These are phyloP conservation scores for Russula abietina DNA, from an alignment of 768 basidiomycete species.

Conservation along the genomic window DNA sequence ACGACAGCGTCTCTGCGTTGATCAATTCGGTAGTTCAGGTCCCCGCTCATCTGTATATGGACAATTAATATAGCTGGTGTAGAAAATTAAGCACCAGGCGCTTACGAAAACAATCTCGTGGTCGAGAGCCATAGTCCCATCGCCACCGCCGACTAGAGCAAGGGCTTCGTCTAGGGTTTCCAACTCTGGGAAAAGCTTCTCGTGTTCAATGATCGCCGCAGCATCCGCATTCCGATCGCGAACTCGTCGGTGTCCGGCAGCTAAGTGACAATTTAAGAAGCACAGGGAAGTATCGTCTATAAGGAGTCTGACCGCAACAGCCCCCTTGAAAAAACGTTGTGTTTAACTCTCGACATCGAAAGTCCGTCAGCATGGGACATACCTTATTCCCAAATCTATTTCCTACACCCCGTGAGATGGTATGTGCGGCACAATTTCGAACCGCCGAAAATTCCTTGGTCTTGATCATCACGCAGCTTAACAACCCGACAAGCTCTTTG, in stretches of 20 bases:
- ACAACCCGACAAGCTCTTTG: conserved; percentile 87
- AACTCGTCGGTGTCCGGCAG: conserved; percentile 85
- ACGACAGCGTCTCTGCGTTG: conserved; percentile 81
- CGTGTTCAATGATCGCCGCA: conserved; percentile 81
- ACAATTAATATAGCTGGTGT: background rate
- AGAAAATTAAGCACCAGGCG: conserved; percentile 21
- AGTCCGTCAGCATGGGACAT: conserved; percentile 19
- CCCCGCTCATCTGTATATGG: conserved; percentile 66
- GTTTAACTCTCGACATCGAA: background rate
- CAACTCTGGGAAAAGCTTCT: conserved; percentile 50
- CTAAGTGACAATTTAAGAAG: conserved; percentile 95
- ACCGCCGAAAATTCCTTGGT: conserved; percentile 52
- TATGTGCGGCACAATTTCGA: conserved; percentile 66
- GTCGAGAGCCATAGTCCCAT: conserved; percentile 88
- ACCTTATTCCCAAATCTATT: conserved; percentile 96
- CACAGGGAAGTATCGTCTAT: conserved; percentile 91
- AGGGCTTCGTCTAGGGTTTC: conserved; percentile 48
- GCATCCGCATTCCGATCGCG: conserved; percentile 83
- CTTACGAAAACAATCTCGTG: conserved; percentile 90
- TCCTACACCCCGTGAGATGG: conserved; percentile 87
- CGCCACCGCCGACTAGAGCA: conserved; percentile 83
- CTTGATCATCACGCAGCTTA: conserved; percentile 73
- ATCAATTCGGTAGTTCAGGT: conserved; percentile 97
- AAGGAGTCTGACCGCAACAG: conserved; percentile 82
- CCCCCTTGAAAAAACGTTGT: conserved; percentile 49